Conservation (phyloP, 106 monocot species). For the Dendrobium chrysotoxum region DNA sequence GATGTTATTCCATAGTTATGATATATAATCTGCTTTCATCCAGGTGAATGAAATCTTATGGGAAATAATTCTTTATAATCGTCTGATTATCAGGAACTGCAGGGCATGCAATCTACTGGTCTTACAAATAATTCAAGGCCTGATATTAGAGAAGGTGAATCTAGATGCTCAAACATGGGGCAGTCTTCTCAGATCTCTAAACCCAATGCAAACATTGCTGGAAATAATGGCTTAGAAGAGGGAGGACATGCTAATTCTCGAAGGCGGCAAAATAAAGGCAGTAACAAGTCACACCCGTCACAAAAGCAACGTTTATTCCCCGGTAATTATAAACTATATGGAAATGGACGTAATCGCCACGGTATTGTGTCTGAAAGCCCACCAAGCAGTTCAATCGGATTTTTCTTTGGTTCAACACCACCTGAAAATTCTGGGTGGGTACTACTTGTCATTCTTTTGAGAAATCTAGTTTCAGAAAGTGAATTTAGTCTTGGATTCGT, state of each 20-base stretch:
- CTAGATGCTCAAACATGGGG: slow-evolving; percentile 18
- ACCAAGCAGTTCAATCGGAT: slow-evolving; percentile 72
- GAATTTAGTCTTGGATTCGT: not conserved
- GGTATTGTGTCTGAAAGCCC: slow-evolving; percentile 73
- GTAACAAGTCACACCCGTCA: slow-evolving; percentile 36
- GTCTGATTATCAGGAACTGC: slow-evolving; percentile 45
- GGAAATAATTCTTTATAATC: not conserved
- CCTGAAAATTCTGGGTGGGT: slow-evolving; percentile 74
- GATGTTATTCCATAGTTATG: not conserved
- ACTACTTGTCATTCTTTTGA: not conserved
- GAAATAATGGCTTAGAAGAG: slow-evolving; percentile 44
- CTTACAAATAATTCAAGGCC: slow-evolving; percentile 20
- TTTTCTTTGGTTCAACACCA: slow-evolving; percentile 87
- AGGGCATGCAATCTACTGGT: slow-evolving; percentile 23
- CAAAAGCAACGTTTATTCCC: slow-evolving; percentile 70
- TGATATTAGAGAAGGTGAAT: slow-evolving; percentile 26
- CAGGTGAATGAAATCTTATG: not conserved
- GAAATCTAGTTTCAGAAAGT: not conserved
- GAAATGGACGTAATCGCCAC: slow-evolving; percentile 28
- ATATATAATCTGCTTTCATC: not conserved
- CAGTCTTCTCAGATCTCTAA: slow-evolving; percentile 29
- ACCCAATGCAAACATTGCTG: slow-evolving; percentile 15
- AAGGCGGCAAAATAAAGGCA: slow-evolving; percentile 58
- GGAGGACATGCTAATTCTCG: slow-evolving; percentile 38
- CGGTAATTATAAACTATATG: slow-evolving; percentile 39